Evolutionary conservation across 495 filamentous ascomycete species (phyloP), one percentile per base, ranked within the genome.

Genomic region (Aspergillus cavernicola): DNA sequence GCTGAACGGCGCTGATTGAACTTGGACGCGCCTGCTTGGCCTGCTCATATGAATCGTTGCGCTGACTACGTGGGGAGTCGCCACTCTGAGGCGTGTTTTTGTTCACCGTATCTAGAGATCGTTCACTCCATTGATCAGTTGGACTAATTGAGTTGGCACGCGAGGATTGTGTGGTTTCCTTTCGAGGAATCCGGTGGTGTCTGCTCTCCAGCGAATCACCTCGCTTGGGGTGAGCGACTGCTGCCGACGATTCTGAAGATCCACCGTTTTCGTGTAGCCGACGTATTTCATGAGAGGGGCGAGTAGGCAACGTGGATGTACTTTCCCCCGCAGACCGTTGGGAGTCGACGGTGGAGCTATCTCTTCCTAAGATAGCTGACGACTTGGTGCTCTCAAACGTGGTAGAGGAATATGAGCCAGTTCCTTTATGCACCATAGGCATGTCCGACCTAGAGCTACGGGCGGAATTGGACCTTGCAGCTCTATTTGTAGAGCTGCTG

Each of bases 391-490:
- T 72, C 12, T 70, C 68, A 26, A 67, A 68, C 35, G 67, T 74
- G 18, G 67, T 73, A 16, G 65, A 59, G 6, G 71, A 70, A 50
- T 71, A 63, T 6, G 71, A 66, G 24, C 65, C 68, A 16, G 61
- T 62, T 23, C 70, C 57, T 42, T 66, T 55, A 37, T 66, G 36
- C 24, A 55, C 54, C 48, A 59, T 37, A 6, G 59, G 69, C n/a
- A 74, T 42, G 42, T 80, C 81, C 2, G 82, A 80, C 53, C 83
- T 75, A 10, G 89, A 91, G 58, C 80, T 82, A 44, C 79, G 84
- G 52, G 81, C 75, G n/a, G 84, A 82, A 12, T 69, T 68, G 0
- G 80, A 66, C 49, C 70, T 81, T 84, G 70, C 83, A 86, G 31
- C 9, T 50, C 86, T 84, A 3, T 87, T 12, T 46, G 42, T 16